Conservation (phyloP, 352 stramenopile genomes). For the Globisporangium paddicum region DNA sequence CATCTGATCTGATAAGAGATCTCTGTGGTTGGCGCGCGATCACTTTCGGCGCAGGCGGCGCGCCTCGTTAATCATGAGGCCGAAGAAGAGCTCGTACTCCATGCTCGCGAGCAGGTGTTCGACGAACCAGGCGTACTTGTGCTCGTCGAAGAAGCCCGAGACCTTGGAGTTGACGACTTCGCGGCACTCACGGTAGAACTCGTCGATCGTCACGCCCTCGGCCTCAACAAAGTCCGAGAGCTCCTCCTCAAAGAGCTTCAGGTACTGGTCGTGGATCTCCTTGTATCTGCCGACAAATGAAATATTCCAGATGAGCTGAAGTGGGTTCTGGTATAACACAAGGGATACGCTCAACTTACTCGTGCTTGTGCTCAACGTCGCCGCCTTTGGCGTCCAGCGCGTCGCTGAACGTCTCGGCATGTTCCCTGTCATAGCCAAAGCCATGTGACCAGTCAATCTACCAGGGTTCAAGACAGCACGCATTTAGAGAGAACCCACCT, state of each 20-base stretch:
- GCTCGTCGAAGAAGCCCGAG: conserved; percentile 63
- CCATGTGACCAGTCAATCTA: background rate
- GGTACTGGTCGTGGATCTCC: conserved; percentile 66
- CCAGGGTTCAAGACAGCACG: background rate
- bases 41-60: conserved; percentile 58
- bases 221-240: conserved; percentile 72
- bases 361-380: conserved; percentile 76
- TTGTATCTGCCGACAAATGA: conserved; percentile 43
- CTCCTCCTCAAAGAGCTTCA: conserved; percentile 68
- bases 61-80: conserved; percentile 76
- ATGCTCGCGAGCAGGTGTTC: conserved; percentile 73
- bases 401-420: conserved; percentile 59
- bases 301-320: background rate
- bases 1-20: background rate
- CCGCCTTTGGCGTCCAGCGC: conserved; percentile 54
- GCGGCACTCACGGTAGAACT: conserved; percentile 68
- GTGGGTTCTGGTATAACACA: background rate
- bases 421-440: conserved; percentile 24
- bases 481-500: conserved; percentile 25
- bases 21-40: conserved; percentile 1
- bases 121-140: conserved; percentile 72
- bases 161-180: conserved; percentile 58
- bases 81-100: conserved; percentile 81
- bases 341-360: conserved; percentile 28
- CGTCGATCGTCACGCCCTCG: conserved; percentile 52